Percentiles rank a stretch among this genome's conserved stretches.
Evolutionary conservation across 345 rosid genomes (phyloP).

Genomic region (Linum tenue): DNA sequence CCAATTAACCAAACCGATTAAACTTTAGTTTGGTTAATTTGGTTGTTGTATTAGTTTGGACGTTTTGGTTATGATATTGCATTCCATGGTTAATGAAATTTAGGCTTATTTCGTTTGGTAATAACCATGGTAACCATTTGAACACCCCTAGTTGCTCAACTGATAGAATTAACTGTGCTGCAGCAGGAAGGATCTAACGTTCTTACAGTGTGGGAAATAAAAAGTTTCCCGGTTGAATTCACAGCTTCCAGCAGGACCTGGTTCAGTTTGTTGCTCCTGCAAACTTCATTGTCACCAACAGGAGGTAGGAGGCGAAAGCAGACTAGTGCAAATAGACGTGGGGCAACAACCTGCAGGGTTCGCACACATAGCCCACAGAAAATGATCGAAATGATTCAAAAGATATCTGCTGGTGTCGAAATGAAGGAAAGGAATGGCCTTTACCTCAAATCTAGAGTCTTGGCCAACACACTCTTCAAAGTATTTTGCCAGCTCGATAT

Average conservation of each 20-base stretch:
- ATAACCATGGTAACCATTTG: too few relatives aligned
- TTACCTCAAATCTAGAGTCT: constrained; percentile 77
- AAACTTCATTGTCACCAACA: constrained; percentile 19
- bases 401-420: neutral
- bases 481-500: constrained; percentile 54
- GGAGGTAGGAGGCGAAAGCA: constrained; percentile 58
- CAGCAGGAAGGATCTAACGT: neutral
- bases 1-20: too few relatives aligned
- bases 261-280: constrained; percentile 42
- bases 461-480: constrained; percentile 53
- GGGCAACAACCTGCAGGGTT: constrained; percentile 51
- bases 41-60: too few relatives aligned
- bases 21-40: too few relatives aligned
- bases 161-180: neutral
- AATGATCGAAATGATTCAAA: neutral
- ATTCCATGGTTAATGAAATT: too few relatives aligned
- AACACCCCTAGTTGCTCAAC: too few relatives aligned
- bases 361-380: neutral
- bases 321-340: constrained; percentile 60
- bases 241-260: constrained; percentile 57
- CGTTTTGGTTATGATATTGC: too few relatives aligned
- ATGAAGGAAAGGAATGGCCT: neutral
- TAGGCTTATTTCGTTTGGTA: too few relatives aligned
- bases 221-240: constrained; percentile 65
- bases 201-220: constrained; percentile 78